A percentile compares a stretch with the other conserved stretches of the same genome.
Conservation (phyloP, 2,329 filamentous ascomycete genomes). For the Zalaria sp. region DNA sequence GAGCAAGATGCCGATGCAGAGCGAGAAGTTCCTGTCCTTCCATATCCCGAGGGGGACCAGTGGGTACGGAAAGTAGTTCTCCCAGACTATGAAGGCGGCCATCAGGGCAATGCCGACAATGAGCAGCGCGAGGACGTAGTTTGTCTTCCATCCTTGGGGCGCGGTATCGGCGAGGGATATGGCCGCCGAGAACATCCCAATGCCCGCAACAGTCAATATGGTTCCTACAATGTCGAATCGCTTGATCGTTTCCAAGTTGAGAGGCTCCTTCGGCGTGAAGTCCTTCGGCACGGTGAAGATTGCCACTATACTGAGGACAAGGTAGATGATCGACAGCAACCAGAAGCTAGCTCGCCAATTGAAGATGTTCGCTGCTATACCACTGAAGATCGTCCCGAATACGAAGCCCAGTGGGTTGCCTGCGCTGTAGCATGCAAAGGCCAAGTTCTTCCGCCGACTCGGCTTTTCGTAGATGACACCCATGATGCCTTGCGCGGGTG, state of each 20-base stretch:
- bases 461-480: conserved; percentile 50
- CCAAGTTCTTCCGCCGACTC: conserved; percentile 47
- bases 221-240: conserved; percentile 49
- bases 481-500: conserved; percentile 49
- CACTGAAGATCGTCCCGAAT: conserved; percentile 45
- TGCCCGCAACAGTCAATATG: conserved; percentile 46
- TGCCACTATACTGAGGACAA: conserved; percentile 42
- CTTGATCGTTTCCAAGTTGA: conserved; percentile 35
- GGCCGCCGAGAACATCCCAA: conserved; percentile 49
- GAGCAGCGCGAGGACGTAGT: conserved; percentile 48
- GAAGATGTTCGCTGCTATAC: conserved; percentile 45
- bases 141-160: conserved; percentile 46
- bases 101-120: conserved; percentile 45
- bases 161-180: conserved; percentile 43
- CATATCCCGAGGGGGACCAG: conserved; percentile 42
- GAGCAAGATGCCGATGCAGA: conserved; percentile 43
- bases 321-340: conserved; percentile 49
- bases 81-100: conserved; percentile 46
- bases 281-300: conserved; percentile 48
- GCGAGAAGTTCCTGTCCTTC: conserved; percentile 49
- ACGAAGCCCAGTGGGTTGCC: conserved; percentile 45
- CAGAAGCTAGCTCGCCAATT: conserved; percentile 52
- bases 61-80: conserved; percentile 34
- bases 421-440: conserved; percentile 48
- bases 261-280: conserved; percentile 28